Conservation (phyloP, 805 yeast genomes). For the Komagataella pseudopastoris region DNA sequence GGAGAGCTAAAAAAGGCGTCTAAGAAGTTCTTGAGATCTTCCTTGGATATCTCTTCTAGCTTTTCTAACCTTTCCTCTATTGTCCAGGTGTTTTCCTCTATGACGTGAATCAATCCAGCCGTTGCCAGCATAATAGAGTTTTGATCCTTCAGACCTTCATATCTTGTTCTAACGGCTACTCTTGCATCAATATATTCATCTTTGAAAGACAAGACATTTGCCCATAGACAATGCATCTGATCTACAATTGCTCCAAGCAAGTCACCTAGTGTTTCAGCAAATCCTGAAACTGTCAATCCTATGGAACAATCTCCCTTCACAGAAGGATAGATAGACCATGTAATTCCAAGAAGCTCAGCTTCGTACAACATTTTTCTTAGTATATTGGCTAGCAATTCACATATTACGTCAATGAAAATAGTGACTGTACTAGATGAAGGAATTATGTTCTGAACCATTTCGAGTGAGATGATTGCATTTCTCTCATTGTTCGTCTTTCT, state of each 20-base stretch:
- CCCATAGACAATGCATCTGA: slow-evolving; percentile 4
- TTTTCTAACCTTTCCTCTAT: slow-evolving; percentile 42
- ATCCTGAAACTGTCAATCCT: slow-evolving; percentile 40
- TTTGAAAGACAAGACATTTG: slow-evolving; percentile 8
- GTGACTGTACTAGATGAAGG: slow-evolving; percentile 22
- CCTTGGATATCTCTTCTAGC: slow-evolving; percentile 32
- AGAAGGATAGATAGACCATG: slow-evolving; percentile 45
- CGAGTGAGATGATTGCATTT: slow-evolving; percentile 26
- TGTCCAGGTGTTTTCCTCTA: slow-evolving; percentile 46
- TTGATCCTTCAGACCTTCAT: slow-evolving; percentile 25
- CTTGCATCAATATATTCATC: slow-evolving; percentile 32
- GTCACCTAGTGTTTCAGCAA: slow-evolving; percentile 21
- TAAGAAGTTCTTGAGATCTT: slow-evolving; percentile 19
- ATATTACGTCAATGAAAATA: slow-evolving; percentile 39
- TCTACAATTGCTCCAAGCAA: slow-evolving; percentile 21
- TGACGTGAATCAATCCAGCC: slow-evolving; percentile 31
- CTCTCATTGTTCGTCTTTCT: slow-evolving; percentile 4
- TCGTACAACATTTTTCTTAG: slow-evolving; percentile 33
- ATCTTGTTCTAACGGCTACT: slow-evolving; percentile 30
- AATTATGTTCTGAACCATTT: slow-evolving; percentile 20
- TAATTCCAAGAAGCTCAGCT: slow-evolving; percentile 37
- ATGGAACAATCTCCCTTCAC: slow-evolving; percentile 40
- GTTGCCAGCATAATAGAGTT: slow-evolving; percentile 35
- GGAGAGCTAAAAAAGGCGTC: slow-evolving; percentile 12
- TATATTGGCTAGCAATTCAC: slow-evolving; percentile 28